Percentiles rank a stretch among this genome's conserved stretches.
These are phyloP conservation scores for Salix caprea DNA, from an alignment of 345 rosid genomes.

Conservation along the genomic window DNA sequence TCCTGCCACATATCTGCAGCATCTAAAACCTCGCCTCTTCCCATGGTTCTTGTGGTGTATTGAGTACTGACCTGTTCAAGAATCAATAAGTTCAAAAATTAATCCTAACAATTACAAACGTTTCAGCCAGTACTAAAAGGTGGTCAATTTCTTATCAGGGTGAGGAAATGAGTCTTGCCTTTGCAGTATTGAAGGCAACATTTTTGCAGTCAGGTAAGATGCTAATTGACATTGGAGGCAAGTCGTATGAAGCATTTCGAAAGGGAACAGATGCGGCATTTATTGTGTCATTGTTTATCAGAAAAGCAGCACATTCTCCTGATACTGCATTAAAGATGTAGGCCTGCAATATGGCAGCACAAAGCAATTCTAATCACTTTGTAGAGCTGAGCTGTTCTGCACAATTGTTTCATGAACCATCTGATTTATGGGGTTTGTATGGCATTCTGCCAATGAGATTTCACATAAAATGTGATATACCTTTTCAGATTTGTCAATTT, in stretches of 20 bases:
- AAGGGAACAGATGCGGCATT: constrained; percentile 36
- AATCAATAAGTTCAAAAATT: no score
- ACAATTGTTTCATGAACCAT: no score
- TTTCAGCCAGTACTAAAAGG: no score
- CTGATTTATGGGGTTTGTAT: no score
- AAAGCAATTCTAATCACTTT: no score
- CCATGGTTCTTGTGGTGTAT: constrained; percentile 42
- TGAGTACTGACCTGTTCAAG: constrained; percentile 48
- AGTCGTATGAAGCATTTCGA: constrained; percentile 37
- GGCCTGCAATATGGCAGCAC: constrained; percentile 33
- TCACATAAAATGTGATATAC: no score
- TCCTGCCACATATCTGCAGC: constrained; percentile 43
- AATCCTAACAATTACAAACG: no score
- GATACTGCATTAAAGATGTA: constrained; percentile 44
- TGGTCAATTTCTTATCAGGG: not conserved
- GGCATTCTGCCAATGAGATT: no score
- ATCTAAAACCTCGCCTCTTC: not conserved
- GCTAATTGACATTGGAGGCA: constrained; percentile 67
- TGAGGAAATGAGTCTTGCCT: constrained; percentile 32
- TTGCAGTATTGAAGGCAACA: constrained; percentile 64
- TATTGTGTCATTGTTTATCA: constrained; percentile 43
- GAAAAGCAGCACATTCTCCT: constrained; percentile 60
- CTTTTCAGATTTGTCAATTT: no score
- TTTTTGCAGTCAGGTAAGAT: constrained; percentile 71
- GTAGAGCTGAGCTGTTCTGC: no score